Conservation (phyloP, 345 rosid species). For the Erysimum cheiranthoides region DNA sequence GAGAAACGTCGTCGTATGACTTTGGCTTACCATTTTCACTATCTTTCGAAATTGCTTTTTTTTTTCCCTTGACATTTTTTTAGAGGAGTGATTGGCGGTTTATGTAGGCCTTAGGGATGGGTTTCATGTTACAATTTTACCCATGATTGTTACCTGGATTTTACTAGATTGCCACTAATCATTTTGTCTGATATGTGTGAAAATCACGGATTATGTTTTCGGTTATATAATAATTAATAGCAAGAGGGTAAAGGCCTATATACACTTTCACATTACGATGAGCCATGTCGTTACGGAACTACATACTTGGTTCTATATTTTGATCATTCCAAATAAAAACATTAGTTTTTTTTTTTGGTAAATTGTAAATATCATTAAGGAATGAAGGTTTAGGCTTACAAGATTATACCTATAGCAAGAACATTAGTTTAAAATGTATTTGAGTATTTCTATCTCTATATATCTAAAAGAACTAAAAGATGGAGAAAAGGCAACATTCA, state of each 20-base stretch:
- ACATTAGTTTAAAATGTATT: neutral
- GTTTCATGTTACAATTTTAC: conserved; percentile 4
- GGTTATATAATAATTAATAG: neutral
- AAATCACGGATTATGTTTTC: conserved; percentile 26
- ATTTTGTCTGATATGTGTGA: conserved; percentile 35
- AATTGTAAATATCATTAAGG: no score
- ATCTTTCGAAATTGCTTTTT: neutral
- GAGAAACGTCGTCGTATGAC: conserved; percentile 34
- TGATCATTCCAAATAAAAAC: neutral
- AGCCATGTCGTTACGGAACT: neutral
- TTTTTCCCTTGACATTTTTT: neutral
- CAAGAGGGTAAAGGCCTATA: neutral
- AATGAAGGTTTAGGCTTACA: no score
- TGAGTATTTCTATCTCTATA: neutral
- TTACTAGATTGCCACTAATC: conserved; percentile 39
- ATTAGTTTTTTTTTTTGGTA: no score
- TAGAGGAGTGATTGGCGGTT: conserved; percentile 34
- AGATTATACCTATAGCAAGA: no score
- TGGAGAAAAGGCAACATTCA: neutral
- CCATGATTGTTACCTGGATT: neutral
- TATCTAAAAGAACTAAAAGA: neutral
- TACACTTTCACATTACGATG: conserved; percentile 30
- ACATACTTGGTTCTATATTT: neutral
- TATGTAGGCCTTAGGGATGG: conserved; percentile 31
- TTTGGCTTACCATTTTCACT: conserved; percentile 41